Base-by-base conservation (phyloP, 192 early-diverging fungal species). In the Gryganskiella cystojenkinii region DNA sequence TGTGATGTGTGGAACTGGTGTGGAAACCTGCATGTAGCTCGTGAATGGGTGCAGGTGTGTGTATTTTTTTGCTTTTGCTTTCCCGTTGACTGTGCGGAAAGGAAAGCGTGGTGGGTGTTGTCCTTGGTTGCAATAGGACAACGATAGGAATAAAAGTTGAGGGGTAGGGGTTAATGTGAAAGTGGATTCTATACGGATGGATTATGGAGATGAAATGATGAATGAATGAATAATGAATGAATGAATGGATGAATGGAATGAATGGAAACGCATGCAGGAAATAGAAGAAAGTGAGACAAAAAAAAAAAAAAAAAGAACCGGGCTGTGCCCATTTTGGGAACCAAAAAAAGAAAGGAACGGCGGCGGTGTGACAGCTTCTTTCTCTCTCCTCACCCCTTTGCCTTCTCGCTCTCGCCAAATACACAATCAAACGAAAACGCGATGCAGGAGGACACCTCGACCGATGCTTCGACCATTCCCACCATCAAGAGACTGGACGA, bases 401-500 rank as follows among this genome's bases (percentile, higher is more conserved):
- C n/a, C n/a, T n/a, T n/a, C n/a, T n/a, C n/a, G n/a, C n/a, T n/a
- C n/a, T n/a, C n/a, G n/a, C n/a, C n/a, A n/a, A n/a, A n/a, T n/a
- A n/a, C n/a, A n/a, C n/a, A n/a, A n/a, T n/a, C n/a, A n/a, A n/a
- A n/a, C n/a, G n/a, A n/a, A n/a, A n/a, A n/a, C n/a, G n/a, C n/a
- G n/a, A n/a, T n/a, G n/a, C n/a, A n/a, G n/a, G n/a, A n/a, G n/a
- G n/a, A n/a, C n/a, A n/a, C n/a, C n/a, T n/a, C n/a, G n/a, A n/a
- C n/a, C n/a, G n/a, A n/a, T n/a, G n/a, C n/a, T n/a, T n/a, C n/a
- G n/a, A n/a, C 63, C 25, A 55, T 69, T 3, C 74, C 74, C 8
- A 78, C 88, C 0, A 98, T 99, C 60, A 87, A 84, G 51, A 88
- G 89, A 66, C 89, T 99, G 4, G 93, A 97, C 54, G 87, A 93